phyloP scores from a whole-genome alignment of 1,284 basidiomycete species.

The Irpex sp. region DNA sequence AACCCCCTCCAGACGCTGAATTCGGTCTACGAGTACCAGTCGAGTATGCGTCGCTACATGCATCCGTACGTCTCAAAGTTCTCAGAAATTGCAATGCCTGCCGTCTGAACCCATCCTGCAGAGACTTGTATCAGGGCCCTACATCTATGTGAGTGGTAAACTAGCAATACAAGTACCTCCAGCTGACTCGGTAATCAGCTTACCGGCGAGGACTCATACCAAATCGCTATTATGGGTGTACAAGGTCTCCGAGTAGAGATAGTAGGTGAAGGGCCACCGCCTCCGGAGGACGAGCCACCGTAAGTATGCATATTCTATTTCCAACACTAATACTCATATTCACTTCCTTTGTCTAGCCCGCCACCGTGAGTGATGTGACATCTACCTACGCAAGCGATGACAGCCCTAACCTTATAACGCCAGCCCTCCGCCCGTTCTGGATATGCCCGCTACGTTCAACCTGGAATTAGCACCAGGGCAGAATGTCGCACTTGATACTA shows the following conservation, averaged over 20 bases:
- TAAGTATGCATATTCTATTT: slow-evolving; percentile 36
- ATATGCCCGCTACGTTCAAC: slow-evolving; percentile 80
- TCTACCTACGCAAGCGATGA: not conserved
- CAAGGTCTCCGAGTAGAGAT: slow-evolving; percentile 79
- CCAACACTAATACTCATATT: slow-evolving; percentile 2
- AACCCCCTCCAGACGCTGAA: slow-evolving; percentile 70
- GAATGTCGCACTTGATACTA: slow-evolving; percentile 71
- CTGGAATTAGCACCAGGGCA: slow-evolving; percentile 74
- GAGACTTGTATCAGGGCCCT: slow-evolving; percentile 73
- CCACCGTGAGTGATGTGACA: slow-evolving; percentile 54
- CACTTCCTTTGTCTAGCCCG: slow-evolving; percentile 37
- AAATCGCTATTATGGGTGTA: slow-evolving; percentile 75
- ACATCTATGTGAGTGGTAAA: slow-evolving; percentile 61
- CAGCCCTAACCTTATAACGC: slow-evolving; percentile 4
- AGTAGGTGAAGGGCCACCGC: slow-evolving; percentile 74
- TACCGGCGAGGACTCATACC: slow-evolving; percentile 77
- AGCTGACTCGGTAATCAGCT: slow-evolving; percentile 39
- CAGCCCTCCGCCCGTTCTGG: slow-evolving; percentile 77
- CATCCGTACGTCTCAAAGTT: slow-evolving; percentile 51
- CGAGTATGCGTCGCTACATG: slow-evolving; percentile 78
- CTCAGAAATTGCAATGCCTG: slow-evolving; percentile 5
- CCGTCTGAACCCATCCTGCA: slow-evolving; percentile 27
- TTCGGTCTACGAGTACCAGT: slow-evolving; percentile 74
- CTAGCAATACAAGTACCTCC: not conserved
- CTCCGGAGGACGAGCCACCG: slow-evolving; percentile 71